Conservation (phyloP, 2,329 filamentous ascomycete genomes). For the Periconia sp. region DNA sequence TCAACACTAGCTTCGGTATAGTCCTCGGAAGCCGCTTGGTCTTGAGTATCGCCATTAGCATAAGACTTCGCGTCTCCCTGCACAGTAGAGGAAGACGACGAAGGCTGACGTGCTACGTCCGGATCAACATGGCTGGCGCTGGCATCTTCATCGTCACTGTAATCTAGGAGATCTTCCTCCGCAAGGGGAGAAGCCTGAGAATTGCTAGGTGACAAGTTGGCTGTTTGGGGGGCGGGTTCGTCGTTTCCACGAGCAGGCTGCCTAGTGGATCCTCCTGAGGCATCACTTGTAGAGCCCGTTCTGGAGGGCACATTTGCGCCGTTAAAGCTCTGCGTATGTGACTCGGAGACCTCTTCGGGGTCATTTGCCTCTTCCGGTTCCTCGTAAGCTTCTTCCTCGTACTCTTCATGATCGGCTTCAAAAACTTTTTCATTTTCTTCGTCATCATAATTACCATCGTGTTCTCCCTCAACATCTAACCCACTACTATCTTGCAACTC, state of each 20-base stretch:
- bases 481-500: not conserved
- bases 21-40: constrained; percentile 5
- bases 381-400: constrained; percentile 6
- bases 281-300: not conserved
- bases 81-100: constrained; percentile 41
- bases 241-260: not conserved
- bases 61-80: constrained; percentile 36
- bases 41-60: constrained; percentile 13
- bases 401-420: constrained; percentile 2
- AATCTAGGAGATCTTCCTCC: constrained; percentile 56
- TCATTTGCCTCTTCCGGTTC: not conserved
- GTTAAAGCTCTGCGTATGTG: not conserved
- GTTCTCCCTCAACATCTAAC: constrained; percentile 1
- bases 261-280: too few species aligned
- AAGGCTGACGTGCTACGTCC: constrained; percentile 17
- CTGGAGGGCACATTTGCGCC: not conserved
- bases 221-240: not conserved
- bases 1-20: constrained; percentile 8
- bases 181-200: constrained; percentile 20
- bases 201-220: not conserved
- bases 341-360: not conserved
- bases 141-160: constrained; percentile 54
- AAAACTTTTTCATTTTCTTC: constrained; percentile 5
- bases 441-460: constrained; percentile 5
- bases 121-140: constrained; percentile 13